Evolutionary conservation across 805 yeast genomes (phyloP), one percentile per base, ranked within the genome.

Genomic region (Myxozyma melibiosi): DNA sequence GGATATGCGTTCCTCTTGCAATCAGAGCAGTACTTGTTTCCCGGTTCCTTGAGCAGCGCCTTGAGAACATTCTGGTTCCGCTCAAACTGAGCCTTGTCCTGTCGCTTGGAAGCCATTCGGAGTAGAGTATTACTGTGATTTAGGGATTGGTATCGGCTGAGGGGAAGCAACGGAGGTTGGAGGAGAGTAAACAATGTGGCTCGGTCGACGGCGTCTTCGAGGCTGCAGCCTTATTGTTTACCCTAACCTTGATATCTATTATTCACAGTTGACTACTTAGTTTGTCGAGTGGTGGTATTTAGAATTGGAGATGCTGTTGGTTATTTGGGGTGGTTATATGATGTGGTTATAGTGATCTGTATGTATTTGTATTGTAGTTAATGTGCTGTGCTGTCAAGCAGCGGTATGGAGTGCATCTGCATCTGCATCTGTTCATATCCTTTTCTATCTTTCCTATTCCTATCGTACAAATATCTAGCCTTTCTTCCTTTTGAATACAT

Each of bases 1-100:
- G 99, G 99, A 72, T 92, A 96, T 34, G 86, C 80, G 13, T 92
- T 80, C 0, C 84, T 80, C 71, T 94, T 92, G 74, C 99, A 92
- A 72, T 92, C 99, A 1, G 91, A 96, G 72, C 99, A 92, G 42
- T 75, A 71, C 67, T 81, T 82, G 76, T 94, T 94, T 35, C 82
- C 83, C 0, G 84, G 84, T 66, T 90, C 96, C 57, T 82, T 84
- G 42, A 94, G 79, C 31, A 94, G 78, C 31, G 85, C 83, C 71
- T 84, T 84, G 61, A 94, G 76, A 39, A 89, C 85, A 68, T 83
- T 86, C 71, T 80, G 88, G 70, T 84, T 85, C 60, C 79, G 76
- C 55, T 84, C 81, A 53, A 71, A 65, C 33, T 72, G 64, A 22
- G 65, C 61, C 46, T 65, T 65, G 51, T 69, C 69, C 34, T 66